phyloP scores from a whole-genome alignment of 345 rosid genomes.

The Passiflora organensis region DNA sequence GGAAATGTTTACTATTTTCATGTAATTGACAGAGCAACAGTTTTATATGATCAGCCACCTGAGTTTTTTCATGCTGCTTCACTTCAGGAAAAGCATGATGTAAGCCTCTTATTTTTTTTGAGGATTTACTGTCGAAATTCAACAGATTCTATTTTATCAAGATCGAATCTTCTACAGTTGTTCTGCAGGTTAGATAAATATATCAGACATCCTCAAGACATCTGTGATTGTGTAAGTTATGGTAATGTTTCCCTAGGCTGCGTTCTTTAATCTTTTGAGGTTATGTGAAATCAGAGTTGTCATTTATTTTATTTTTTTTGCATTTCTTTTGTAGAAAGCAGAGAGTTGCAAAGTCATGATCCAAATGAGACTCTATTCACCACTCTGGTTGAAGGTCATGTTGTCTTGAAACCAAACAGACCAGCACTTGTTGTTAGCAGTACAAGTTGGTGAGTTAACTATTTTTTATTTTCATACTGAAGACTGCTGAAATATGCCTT shows the following conservation, averaged over 20 bases:
- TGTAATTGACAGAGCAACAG: constrained; percentile 52
- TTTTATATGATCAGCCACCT: constrained; percentile 93
- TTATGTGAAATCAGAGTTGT: neutral
- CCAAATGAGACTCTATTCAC: constrained; percentile 63
- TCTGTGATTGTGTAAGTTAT: constrained; percentile 52
- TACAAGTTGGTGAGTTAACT: constrained; percentile 83
- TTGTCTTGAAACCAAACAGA: constrained; percentile 57
- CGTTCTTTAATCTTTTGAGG: neutral
- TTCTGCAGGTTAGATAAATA: constrained; percentile 67
- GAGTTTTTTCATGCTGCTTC: constrained; percentile 76
- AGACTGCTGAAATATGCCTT: neutral
- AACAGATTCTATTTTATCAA: constrained; percentile 2
- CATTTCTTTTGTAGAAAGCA: constrained; percentile 14
- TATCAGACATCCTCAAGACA: constrained; percentile 46
- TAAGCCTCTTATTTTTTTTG: constrained; percentile 24
- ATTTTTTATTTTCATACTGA: neutral
- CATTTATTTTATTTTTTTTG: neutral
- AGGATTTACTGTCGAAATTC: neutral
- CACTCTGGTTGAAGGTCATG: constrained; percentile 24
- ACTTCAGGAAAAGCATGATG: constrained; percentile 78
- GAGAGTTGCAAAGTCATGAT: constrained; percentile 25
- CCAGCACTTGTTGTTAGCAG: constrained; percentile 97
- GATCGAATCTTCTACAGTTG: constrained; percentile 48
- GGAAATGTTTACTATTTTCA: constrained; percentile 8
- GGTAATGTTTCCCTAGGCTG: constrained; percentile 45